Percentiles rank a stretch among this genome's conserved stretches.
These are phyloP conservation scores for Podospora pseudopauciseta DNA, from an alignment of 495 filamentous ascomycete genomes.

Conservation along the genomic window DNA sequence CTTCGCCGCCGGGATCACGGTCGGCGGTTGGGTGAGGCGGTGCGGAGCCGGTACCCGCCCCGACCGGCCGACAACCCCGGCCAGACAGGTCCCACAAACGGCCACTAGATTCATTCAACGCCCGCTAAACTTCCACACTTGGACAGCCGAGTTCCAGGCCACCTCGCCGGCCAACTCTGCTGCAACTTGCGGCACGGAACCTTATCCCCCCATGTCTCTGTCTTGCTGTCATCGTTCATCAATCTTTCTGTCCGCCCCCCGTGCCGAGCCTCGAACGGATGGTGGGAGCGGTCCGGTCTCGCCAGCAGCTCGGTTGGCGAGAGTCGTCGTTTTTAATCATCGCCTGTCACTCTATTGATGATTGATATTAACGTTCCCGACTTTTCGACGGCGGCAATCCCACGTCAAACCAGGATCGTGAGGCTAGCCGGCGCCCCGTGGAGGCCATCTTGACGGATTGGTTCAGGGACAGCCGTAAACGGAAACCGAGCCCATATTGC, in stretches of 20 bases:
- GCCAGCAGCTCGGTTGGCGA: neutral
- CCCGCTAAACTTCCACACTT: slow-evolving; percentile 9
- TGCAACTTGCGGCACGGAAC: slow-evolving; percentile 25
- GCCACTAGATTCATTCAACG: slow-evolving; percentile 10
- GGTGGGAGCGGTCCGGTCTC: neutral
- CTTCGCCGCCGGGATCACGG: slow-evolving; percentile 6
- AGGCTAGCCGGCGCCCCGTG: no score
- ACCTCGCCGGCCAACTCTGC: slow-evolving; percentile 21
- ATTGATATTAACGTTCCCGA: neutral
- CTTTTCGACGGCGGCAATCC: slow-evolving; percentile 6
- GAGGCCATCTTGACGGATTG: neutral
- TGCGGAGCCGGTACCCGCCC: slow-evolving; percentile 23
- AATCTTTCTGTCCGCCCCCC: neutral
- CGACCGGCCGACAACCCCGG: slow-evolving; percentile 8
- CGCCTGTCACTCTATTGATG: neutral
- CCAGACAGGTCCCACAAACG: slow-evolving; percentile 17
- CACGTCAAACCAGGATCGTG: neutral
- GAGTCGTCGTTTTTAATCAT: neutral
- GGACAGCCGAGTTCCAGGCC: slow-evolving; percentile 24
- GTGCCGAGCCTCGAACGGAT: neutral
- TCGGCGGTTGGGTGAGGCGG: slow-evolving; percentile 14
- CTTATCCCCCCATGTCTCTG: neutral
- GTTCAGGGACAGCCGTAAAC: neutral
- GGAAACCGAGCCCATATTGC: slow-evolving; percentile 4
- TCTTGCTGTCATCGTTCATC: neutral